phyloP scores from a whole-genome alignment of 2,329 filamentous ascomycete genomes.

The Talaromyces verruculosus region DNA sequence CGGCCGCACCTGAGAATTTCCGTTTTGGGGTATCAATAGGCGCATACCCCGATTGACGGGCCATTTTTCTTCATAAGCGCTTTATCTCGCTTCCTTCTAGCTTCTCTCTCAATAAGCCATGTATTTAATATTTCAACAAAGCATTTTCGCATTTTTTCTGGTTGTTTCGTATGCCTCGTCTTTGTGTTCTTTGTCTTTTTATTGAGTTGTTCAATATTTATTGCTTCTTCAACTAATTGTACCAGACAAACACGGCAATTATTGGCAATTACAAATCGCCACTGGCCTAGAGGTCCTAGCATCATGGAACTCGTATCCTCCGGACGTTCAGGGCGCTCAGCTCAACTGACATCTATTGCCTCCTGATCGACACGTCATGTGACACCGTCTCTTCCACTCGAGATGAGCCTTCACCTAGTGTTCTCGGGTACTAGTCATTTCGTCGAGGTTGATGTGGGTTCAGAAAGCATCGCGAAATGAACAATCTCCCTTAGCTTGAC shows the following conservation, averaged over 20 bases:
- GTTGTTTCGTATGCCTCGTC: neutral
- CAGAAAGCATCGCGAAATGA: neutral
- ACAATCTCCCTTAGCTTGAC: neutral
- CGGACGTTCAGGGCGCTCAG: neutral
- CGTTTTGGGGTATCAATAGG: constrained; percentile 20
- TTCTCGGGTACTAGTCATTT: neutral
- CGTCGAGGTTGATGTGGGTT: neutral
- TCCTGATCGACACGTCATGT: neutral
- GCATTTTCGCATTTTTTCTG: neutral
- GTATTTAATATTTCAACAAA: constrained; percentile 8
- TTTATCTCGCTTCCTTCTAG: constrained; percentile 1
- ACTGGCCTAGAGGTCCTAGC: neutral
- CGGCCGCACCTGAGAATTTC: constrained; percentile 10
- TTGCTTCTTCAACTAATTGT: neutral
- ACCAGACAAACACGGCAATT: neutral
- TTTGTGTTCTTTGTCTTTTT: neutral
- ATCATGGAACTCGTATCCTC: neutral
- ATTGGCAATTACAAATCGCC: neutral
- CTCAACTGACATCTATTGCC: neutral
- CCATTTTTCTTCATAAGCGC: constrained; percentile 8
- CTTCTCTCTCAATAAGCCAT: constrained; percentile 12
- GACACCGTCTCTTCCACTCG: neutral
- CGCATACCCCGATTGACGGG: constrained; percentile 9
- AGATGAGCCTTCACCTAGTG: neutral
- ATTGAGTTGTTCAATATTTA: neutral